Percentiles rank a stretch among this genome's conserved stretches.
Conservation (phyloP, 1,139 yeast genomes). For the Candida neerlandica region DNA sequence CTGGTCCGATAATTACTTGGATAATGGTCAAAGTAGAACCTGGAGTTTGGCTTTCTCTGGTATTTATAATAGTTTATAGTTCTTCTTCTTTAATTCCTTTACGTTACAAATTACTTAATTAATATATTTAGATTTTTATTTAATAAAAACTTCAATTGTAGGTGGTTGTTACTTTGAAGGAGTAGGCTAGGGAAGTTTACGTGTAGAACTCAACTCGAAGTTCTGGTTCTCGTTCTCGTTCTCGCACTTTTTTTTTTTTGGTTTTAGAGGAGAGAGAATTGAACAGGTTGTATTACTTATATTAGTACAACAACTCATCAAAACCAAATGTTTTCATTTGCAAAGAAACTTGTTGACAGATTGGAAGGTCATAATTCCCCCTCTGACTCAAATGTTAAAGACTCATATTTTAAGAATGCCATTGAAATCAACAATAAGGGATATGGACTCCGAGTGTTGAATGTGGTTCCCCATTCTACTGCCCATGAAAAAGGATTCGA, state of each 20-base stretch:
- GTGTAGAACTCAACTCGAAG: too few relatives aligned
- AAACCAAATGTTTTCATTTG: constrained; percentile 76
- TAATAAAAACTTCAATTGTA: background rate
- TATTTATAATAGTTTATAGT: constrained; percentile 4
- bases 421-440: constrained; percentile 45
- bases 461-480: constrained; percentile 42
- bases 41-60: constrained; percentile 88
- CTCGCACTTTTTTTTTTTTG: too few relatives aligned
- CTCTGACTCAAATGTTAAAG: constrained; percentile 29
- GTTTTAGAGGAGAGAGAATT: background rate
- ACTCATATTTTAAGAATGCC: constrained; percentile 56
- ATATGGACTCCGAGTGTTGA: constrained; percentile 44
- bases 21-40: constrained; percentile 86
- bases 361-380: constrained; percentile 58
- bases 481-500: constrained; percentile 55
- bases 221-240: too few relatives aligned
- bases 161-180: too few relatives aligned
- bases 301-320: background rate
- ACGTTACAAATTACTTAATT: background rate
- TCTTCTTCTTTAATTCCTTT: background rate
- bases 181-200: too few relatives aligned
- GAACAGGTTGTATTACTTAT: background rate
- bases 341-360: constrained; percentile 77
- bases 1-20: constrained; percentile 49
- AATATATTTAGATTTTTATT: background rate